Percentiles rank a stretch among this genome's conserved stretches.
phyloP scores from a whole-genome alignment of 768 basidiomycete genomes.

The Harrya chromipes region DNA sequence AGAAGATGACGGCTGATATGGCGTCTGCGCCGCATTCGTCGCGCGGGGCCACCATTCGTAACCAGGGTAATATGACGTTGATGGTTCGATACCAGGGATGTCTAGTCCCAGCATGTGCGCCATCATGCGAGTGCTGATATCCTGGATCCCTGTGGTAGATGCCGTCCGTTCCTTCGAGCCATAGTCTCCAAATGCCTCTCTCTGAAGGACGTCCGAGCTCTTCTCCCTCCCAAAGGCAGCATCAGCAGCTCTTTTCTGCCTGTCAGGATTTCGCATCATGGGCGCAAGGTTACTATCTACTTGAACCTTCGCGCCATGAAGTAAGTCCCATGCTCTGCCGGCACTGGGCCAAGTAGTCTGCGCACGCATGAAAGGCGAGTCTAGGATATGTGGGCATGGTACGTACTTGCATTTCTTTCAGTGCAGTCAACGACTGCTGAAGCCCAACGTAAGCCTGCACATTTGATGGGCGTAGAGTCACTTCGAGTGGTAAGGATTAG shows the following conservation, averaged over 20 bases:
- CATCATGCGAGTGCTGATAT: conserved; percentile 63
- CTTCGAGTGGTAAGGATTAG: conserved; percentile 36
- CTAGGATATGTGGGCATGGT: background rate
- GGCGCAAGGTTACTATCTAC: conserved; percentile 39
- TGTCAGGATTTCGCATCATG: conserved; percentile 38
- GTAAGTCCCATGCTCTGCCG: conserved; percentile 58
- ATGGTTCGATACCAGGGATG: conserved; percentile 53
- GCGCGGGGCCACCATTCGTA: conserved; percentile 66
- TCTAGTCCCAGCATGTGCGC: conserved; percentile 70
- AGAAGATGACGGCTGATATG: conserved; percentile 16
- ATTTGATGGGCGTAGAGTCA: conserved; percentile 68
- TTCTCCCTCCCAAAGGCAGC: conserved; percentile 63
- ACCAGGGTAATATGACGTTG: conserved; percentile 51
- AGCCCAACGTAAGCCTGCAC: conserved; percentile 67
- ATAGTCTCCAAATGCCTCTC: conserved; percentile 35
- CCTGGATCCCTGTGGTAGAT: conserved; percentile 48
- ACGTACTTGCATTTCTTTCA: conserved; percentile 67
- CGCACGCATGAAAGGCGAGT: conserved; percentile 9
- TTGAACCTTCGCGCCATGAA: conserved; percentile 64
- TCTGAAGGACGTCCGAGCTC: conserved; percentile 41
- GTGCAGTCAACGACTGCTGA: conserved; percentile 57
- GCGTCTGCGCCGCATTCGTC: conserved; percentile 10
- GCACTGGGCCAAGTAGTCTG: conserved; percentile 48
- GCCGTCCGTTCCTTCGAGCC: conserved; percentile 24
- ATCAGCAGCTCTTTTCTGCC: conserved; percentile 57